Evolutionary conservation across 2,329 filamentous ascomycete species (phyloP), one percentile per base, ranked within the genome.

Genomic region (Colletotrichum somersetense): DNA sequence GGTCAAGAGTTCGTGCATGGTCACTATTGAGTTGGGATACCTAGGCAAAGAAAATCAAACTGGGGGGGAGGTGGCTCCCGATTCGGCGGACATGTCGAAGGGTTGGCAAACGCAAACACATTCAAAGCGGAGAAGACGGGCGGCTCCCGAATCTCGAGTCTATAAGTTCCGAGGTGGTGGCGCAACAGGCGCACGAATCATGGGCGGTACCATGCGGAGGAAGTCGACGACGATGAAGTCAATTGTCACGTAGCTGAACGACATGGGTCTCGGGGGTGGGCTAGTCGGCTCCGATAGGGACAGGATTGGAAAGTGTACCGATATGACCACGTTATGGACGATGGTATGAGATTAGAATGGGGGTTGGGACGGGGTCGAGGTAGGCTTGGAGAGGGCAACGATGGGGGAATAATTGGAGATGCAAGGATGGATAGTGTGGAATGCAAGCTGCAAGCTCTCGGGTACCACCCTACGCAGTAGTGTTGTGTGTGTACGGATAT

Each of bases 151-250:
- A 12, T 46, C 38, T 56, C 50, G 35, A 56, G 38, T 33, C 20
- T 55, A 42, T 38, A 53, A 46, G n/a, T 48, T 38, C 23, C 35
- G 23, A 53, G n/a, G 48, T 61, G 48, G 48, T 65, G 55, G 48
- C 61, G 55, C 40, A 23, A 65, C 66, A 72, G 66, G 66, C 70
- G 70, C 70, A 44, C 70, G 70, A 72, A 72, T 72, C 70, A 72
- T 56, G 26, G 46, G 56, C 30, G 48, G 52, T 72, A 65, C 14
- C 46, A 70, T 56, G 61, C 55, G 70, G 61, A 70, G 66, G 59
- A 56, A 48, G 70, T 35, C 46, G 58, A 72, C 46, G 58, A 72
- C 61, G 56, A 69, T 59, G 56, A 69, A 42, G 59, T 58, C 59
- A 55, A 53, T 63, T 63, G 55, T 56, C 40, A 53, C 35, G 7